phyloP scores from a whole-genome alignment of 2,329 filamentous ascomycete species.

The Fusarium sp. region DNA sequence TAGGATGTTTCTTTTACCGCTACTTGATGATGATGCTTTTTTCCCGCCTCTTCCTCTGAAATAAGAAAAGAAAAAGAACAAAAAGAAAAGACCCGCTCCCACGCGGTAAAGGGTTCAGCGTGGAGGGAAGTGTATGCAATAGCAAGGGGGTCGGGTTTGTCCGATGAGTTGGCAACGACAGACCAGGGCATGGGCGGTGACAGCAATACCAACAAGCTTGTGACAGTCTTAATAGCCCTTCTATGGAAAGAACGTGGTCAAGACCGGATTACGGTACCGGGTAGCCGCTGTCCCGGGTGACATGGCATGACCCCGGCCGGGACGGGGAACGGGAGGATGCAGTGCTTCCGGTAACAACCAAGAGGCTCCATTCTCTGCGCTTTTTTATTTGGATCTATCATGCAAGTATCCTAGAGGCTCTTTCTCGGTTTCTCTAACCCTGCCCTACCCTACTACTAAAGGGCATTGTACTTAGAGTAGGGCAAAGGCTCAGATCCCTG shows the following conservation, averaged over 20 bases:
- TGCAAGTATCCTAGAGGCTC: slow-evolving; percentile 6
- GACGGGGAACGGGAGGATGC: slow-evolving; percentile 14
- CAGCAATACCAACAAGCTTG: slow-evolving; percentile 11
- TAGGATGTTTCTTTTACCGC: slow-evolving; percentile 11
- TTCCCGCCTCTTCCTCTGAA: not conserved
- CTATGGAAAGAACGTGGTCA: slow-evolving; percentile 28
- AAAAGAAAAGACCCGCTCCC: slow-evolving; percentile 17
- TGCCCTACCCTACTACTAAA: not conserved
- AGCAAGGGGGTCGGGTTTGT: slow-evolving; percentile 17
- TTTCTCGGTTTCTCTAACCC: not conserved
- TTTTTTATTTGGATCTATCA: slow-evolving; percentile 4
- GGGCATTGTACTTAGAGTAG: not conserved
- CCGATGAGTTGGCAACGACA: slow-evolving; percentile 35
- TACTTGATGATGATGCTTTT: not conserved
- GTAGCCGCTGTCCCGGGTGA: slow-evolving; percentile 12
- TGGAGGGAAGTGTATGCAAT: slow-evolving; percentile 24
- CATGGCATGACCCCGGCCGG: slow-evolving; percentile 14
- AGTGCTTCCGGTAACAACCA: slow-evolving; percentile 3
- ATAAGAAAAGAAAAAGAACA: not conserved
- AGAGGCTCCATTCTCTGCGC: not conserved
- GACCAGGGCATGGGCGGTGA: slow-evolving; percentile 28
- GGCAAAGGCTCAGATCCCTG: slow-evolving; percentile 17
- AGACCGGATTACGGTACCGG: slow-evolving; percentile 17
- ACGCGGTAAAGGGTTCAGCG: slow-evolving; percentile 33
- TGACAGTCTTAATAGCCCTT: slow-evolving; percentile 6